phyloP scores from a whole-genome alignment of 306 rosid species.

The Casuarina cunninghamiana region DNA sequence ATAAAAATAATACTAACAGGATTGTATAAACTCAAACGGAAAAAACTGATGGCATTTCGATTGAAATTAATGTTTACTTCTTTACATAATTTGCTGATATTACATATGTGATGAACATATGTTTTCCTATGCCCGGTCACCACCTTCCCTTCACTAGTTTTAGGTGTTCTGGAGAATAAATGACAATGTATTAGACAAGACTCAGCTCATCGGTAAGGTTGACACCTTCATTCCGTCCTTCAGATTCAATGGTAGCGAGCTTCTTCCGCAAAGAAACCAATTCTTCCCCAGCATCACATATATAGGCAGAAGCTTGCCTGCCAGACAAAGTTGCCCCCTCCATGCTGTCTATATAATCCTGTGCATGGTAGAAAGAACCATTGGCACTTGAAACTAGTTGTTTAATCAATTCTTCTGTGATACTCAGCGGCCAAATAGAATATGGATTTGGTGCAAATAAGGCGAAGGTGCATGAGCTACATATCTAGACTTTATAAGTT shows the following conservation, averaged over 20 bases:
- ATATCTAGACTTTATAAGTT: neutral
- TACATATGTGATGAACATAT: slow-evolving; percentile 20
- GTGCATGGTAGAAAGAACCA: slow-evolving; percentile 22
- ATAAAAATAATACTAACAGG: no score
- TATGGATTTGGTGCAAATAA: neutral
- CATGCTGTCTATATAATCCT: slow-evolving; percentile 99
- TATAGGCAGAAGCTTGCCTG: slow-evolving; percentile 83
- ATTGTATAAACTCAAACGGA: neutral
- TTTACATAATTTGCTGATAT: slow-evolving; percentile 22
- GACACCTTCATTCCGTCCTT: slow-evolving; percentile 32
- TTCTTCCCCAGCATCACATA: slow-evolving; percentile 83
- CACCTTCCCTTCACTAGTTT: slow-evolving; percentile 11
- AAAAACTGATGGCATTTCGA: neutral
- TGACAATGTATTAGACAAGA: slow-evolving; percentile 50
- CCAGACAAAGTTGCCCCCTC: slow-evolving; percentile 99
- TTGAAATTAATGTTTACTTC: slow-evolving; percentile 3
- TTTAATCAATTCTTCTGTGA: neutral
- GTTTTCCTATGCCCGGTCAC: neutral
- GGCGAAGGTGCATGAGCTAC: neutral
- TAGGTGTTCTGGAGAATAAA: neutral
- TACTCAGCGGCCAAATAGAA: neutral
- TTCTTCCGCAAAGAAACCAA: slow-evolving; percentile 69
- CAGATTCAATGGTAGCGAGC: slow-evolving; percentile 42
- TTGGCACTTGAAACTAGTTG: neutral
- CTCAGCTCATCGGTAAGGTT: slow-evolving; percentile 69